These are phyloP conservation scores for Pseudogymnoascus sp. DNA, from an alignment of 2,329 filamentous ascomycete species.

Conservation along the genomic window DNA sequence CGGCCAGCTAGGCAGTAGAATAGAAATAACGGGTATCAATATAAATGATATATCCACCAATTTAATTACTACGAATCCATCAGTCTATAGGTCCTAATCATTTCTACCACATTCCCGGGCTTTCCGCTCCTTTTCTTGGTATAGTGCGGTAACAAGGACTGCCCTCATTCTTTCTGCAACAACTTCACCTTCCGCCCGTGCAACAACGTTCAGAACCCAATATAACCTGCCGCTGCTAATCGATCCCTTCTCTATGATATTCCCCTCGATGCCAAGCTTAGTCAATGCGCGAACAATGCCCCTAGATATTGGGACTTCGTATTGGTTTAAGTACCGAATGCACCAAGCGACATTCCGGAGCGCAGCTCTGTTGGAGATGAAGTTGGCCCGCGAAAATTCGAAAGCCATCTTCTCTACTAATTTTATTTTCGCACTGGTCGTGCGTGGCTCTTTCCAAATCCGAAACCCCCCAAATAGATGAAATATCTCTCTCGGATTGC, in stretches of 20 bases:
- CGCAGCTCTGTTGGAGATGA: constrained; percentile 14
- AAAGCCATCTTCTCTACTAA: constrained; percentile 22
- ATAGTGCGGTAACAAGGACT: neutral
- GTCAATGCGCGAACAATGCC: constrained; percentile 19
- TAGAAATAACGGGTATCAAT: neutral
- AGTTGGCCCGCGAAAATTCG: constrained; percentile 18
- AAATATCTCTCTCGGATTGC: constrained; percentile 4
- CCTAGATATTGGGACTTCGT: constrained; percentile 14
- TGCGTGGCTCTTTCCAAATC: constrained; percentile 1
- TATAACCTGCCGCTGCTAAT: constrained; percentile 16
- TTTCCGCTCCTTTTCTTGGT: neutral
- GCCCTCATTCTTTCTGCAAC: neutral
- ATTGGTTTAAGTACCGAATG: constrained; percentile 18
- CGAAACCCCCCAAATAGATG: neutral
- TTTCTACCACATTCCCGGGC: neutral
- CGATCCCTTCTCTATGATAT: constrained; percentile 16
- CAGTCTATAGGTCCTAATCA: neutral
- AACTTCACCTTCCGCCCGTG: constrained; percentile 17
- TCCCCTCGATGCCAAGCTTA: constrained; percentile 17
- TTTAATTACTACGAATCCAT: neutral
- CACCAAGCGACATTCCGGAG: constrained; percentile 24
- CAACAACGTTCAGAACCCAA: constrained; percentile 20
- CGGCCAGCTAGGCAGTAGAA: constrained; percentile 28
- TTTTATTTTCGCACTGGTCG: constrained; percentile 14
- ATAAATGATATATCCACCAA: neutral